Conservation (phyloP, 1,284 basidiomycete genomes). For the Apiotrichum montevideense region DNA sequence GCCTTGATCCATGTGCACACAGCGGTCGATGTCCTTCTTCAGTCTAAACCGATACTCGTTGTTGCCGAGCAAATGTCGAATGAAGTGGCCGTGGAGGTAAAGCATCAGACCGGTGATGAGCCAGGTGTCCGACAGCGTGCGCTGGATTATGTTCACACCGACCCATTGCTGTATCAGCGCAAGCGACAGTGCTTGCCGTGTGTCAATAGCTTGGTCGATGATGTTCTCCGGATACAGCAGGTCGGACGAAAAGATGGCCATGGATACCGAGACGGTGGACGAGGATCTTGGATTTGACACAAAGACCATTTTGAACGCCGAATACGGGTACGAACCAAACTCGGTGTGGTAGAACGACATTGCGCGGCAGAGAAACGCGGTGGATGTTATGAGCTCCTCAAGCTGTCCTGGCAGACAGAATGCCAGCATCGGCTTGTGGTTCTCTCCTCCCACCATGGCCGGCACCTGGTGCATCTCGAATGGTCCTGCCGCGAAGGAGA, state of each 20-base stretch:
- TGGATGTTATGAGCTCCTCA: conserved; percentile 59
- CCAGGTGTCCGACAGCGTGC: conserved; percentile 94
- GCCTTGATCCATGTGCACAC: conserved; percentile 80
- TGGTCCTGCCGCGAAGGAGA: conserved; percentile 91
- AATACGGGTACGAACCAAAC: conserved; percentile 93
- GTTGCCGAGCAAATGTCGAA: conserved; percentile 82
- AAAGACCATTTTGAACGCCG: conserved; percentile 92
- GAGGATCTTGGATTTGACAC: conserved; percentile 78
- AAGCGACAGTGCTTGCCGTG: conserved; percentile 77
- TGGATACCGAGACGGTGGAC: conserved; percentile 75
- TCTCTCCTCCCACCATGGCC: conserved; percentile 49
- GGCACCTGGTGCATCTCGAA: conserved; percentile 76
- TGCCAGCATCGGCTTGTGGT: conserved; percentile 79
- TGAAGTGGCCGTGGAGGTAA: conserved; percentile 83
- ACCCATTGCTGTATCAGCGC: conserved; percentile 94
- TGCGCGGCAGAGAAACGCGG: conserved; percentile 72
- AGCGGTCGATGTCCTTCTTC: conserved; percentile 95
- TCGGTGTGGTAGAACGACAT: conserved; percentile 89
- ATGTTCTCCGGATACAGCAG: conserved; percentile 80
- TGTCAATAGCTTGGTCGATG: conserved; percentile 90
- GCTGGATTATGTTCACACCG: conserved; percentile 92
- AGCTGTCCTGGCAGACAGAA: conserved; percentile 84
- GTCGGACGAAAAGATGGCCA: conserved; percentile 75
- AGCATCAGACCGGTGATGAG: conserved; percentile 86
- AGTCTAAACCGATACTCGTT: conserved; percentile 96